Percentiles rank a stretch among this genome's conserved stretches.
Evolutionary conservation across 2,329 filamentous ascomycete species (phyloP).

Genomic region (Tolypocladium tundrense): DNA sequence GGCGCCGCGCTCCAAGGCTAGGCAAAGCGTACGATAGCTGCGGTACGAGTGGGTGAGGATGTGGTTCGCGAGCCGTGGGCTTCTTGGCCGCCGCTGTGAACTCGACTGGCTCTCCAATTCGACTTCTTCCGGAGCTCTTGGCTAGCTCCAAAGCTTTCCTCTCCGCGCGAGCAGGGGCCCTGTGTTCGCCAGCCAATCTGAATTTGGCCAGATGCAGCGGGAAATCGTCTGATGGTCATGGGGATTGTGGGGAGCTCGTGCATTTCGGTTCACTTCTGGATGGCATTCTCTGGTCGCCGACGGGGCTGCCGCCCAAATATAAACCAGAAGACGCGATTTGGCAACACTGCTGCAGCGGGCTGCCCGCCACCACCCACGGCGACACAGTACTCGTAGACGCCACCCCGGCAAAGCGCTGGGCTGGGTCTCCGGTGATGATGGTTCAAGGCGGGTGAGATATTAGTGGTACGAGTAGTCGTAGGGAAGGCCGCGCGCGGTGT

Average conservation of each 20-base stretch:
- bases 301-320: background rate
- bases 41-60: background rate
- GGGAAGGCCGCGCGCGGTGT: background rate
- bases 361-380: too few relatives aligned
- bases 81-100: background rate
- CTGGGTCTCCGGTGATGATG: background rate
- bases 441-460: background rate
- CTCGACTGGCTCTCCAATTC: background rate
- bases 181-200: background rate
- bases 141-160: background rate
- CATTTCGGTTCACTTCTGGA: background rate
- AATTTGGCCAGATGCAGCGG: background rate
- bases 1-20: too few relatives aligned
- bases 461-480: background rate
- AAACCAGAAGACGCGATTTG: too few relatives aligned
- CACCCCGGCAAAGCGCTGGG: background rate
- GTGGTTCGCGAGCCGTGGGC: background rate
- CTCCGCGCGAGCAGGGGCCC: background rate
- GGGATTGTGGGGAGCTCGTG: background rate
- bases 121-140: background rate
- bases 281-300: background rate
- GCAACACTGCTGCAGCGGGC: too few relatives aligned
- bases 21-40: too few relatives aligned
- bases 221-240: background rate
- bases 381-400: background rate